Conservation (phyloP, 1,284 basidiomycete species). For the Acaromyces ingoldii region DNA sequence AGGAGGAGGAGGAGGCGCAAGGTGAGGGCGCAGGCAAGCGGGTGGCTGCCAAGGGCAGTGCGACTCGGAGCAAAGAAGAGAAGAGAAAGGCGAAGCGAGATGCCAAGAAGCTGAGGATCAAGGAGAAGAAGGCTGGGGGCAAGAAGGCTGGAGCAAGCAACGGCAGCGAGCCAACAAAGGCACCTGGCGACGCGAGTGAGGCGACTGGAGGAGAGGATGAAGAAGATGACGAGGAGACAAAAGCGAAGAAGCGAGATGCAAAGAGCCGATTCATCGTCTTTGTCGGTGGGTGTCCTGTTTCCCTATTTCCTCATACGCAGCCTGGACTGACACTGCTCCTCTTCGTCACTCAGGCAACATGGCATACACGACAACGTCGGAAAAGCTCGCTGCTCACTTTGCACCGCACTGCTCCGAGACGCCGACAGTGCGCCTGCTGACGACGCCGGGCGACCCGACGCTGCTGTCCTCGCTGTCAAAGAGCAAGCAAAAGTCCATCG, state of each 20-base stretch:
- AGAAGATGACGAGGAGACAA: slow-evolving; percentile 11
- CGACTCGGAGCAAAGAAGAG: not conserved
- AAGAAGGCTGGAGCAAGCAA: not conserved
- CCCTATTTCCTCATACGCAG: not conserved
- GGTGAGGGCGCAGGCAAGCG: not conserved
- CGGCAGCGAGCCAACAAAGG: too few relatives aligned
- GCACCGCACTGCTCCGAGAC: slow-evolving; percentile 39
- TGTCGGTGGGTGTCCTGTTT: slow-evolving; percentile 27
- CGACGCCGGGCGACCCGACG: slow-evolving; percentile 34
- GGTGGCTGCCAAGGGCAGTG: too few relatives aligned
- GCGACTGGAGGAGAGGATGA: slow-evolving; percentile 2
- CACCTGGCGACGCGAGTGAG: too few relatives aligned
- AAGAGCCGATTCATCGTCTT: slow-evolving; percentile 37
- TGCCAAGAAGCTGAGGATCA: slow-evolving; percentile 18
- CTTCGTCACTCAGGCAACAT: slow-evolving; percentile 37
- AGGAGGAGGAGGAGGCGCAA: slow-evolving; percentile 7
- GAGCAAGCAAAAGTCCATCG: slow-evolving; percentile 47
- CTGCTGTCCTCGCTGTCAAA: slow-evolving; percentile 28
- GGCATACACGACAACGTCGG: slow-evolving; percentile 41
- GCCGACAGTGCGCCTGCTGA: slow-evolving; percentile 44
- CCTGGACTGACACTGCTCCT: not conserved
- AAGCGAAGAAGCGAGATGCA: slow-evolving; percentile 1
- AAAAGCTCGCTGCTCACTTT: slow-evolving; percentile 41
- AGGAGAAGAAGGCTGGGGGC: slow-evolving; percentile 10
- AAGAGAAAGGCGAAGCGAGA: slow-evolving; percentile 16